Percentiles rank a stretch among this genome's conserved stretches.
Conservation (phyloP, 371 early-diverging fungal genomes). For the Basidiobolus meristosporus region DNA sequence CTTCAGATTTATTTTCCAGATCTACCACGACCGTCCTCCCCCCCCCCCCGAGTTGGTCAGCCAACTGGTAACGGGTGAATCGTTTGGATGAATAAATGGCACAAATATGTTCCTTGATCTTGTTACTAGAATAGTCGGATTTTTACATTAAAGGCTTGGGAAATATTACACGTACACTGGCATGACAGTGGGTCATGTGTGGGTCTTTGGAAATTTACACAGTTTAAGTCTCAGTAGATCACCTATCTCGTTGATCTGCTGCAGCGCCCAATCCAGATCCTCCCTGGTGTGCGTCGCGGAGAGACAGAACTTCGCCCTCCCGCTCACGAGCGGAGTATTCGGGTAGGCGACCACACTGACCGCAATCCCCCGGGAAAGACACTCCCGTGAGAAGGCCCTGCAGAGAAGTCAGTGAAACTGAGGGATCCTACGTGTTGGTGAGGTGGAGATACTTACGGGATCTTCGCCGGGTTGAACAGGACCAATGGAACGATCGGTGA, state of each 20-base stretch:
- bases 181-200: no score
- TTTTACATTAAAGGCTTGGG: no score
- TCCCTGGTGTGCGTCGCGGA: slow-evolving; percentile 88
- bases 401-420: not conserved
- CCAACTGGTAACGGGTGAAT: no score
- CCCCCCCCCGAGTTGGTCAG: no score
- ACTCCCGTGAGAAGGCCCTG: slow-evolving; percentile 84
- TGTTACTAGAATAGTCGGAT: no score
- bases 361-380: slow-evolving; percentile 81
- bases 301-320: slow-evolving; percentile 94
- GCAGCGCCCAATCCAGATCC: slow-evolving; percentile 69
- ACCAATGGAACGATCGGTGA: slow-evolving; percentile 97
- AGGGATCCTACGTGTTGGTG: not conserved
- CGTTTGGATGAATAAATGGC: no score
- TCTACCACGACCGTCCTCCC: no score
- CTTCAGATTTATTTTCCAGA: no score
- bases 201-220: no score
- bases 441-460: no score
- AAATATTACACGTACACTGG: no score
- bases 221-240: slow-evolving; percentile 15
- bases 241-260: slow-evolving; percentile 13
- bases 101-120: no score
- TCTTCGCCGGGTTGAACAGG: slow-evolving; percentile 94
- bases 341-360: slow-evolving; percentile 99
- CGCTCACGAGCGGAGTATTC: slow-evolving; percentile 92